Conservation (phyloP, 176 grass and related monocot species). For the Pontederia crassipes region DNA sequence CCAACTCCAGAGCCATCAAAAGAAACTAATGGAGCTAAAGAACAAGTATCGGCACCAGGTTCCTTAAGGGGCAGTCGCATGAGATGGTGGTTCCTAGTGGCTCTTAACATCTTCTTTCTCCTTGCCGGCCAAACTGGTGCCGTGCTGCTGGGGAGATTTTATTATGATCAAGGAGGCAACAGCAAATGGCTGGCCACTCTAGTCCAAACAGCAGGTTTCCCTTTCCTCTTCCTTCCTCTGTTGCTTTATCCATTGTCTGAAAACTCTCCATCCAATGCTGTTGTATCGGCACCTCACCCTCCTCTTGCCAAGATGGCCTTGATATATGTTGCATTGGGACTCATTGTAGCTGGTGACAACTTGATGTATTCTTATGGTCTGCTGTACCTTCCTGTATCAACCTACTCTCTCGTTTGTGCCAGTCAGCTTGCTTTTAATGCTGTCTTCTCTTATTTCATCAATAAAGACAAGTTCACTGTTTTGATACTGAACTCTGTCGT, state of each 20-base stretch:
- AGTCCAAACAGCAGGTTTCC: constrained; percentile 8
- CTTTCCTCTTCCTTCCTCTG: constrained; percentile 13
- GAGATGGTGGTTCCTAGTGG: constrained; percentile 23
- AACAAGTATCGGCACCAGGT: too few species aligned
- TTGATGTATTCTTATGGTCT: constrained; percentile 66
- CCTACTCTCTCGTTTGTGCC: constrained; percentile 41
- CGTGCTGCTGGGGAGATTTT: neutral
- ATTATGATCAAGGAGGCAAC: constrained; percentile 17
- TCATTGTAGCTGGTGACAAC: constrained; percentile 45
- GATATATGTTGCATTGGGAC: constrained; percentile 37
- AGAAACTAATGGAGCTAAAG: too few species aligned
- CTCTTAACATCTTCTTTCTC: constrained; percentile 11
- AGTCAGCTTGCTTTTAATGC: constrained; percentile 58
- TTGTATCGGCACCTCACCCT: constrained; percentile 2
- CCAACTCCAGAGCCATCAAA: too few species aligned
- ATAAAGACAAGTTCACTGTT: constrained; percentile 42
- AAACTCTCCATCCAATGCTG: constrained; percentile 8
- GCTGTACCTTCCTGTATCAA: constrained; percentile 52
- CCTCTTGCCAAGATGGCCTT: constrained; percentile 22
- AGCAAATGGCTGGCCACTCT: constrained; percentile 26
- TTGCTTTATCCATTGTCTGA: neutral
- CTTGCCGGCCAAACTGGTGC: constrained; percentile 19
- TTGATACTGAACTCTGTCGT: constrained; percentile 59
- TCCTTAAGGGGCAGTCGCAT: neutral
- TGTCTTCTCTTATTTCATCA: constrained; percentile 67